These are phyloP conservation scores for Stephania japonica DNA, from an alignment of 164 flowering plant species.

Conservation along the genomic window DNA sequence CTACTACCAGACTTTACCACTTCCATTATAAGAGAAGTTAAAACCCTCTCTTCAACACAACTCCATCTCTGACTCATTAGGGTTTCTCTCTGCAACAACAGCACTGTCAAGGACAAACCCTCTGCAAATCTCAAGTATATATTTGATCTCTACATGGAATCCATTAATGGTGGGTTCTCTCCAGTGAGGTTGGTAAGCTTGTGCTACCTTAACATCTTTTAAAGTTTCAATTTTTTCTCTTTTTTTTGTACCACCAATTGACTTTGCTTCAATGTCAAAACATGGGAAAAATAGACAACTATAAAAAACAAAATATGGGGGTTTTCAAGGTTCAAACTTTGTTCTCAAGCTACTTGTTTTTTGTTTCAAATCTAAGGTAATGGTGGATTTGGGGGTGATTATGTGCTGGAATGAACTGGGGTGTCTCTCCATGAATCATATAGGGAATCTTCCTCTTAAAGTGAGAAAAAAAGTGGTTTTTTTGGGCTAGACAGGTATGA, in stretches of 20 bases:
- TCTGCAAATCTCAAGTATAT: not conserved
- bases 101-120: conserved; percentile 14
- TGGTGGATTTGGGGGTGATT: not conserved
- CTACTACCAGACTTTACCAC: conserved; percentile 9
- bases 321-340: not conserved
- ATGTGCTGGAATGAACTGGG: conserved; percentile 10
- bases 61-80: not conserved
- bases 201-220: conserved; percentile 15
- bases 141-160: not conserved
- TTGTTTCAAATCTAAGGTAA: conserved; percentile 11
- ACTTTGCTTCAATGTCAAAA: not conserved
- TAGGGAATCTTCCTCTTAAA: conserved; percentile 3
- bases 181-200: conserved; percentile 18
- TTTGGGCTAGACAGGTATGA: not conserved
- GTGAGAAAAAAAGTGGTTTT: conserved; percentile 5
- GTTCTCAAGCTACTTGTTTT: conserved; percentile 5
- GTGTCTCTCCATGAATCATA: not conserved
- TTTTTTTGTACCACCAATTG: not conserved
- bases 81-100: conserved; percentile 14
- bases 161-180: conserved; percentile 17
- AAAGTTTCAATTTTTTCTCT: not conserved
- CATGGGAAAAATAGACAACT: not conserved
- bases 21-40: conserved; percentile 13
- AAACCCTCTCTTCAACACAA: not conserved
- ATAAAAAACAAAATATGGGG: not conserved